Conservation (phyloP, 1,284 basidiomycete species). For the Cystobasidium slooffiae region DNA sequence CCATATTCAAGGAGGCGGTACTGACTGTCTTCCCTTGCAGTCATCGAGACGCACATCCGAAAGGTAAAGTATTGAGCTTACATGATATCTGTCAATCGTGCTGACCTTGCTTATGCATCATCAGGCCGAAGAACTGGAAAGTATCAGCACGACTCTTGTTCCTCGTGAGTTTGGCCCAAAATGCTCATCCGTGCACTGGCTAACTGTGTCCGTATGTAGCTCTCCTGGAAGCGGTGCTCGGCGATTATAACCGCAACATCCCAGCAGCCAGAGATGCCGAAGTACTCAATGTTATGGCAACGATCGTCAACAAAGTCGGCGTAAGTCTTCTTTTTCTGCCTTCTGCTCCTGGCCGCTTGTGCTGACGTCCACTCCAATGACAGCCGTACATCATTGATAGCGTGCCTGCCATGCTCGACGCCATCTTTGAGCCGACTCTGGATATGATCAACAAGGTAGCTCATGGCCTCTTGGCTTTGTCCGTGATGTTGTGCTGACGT, state of each 20-base stretch:
- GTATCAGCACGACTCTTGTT: slow-evolving; percentile 88
- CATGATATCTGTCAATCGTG: not conserved
- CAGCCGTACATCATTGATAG: slow-evolving; percentile 73
- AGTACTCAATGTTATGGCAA: slow-evolving; percentile 96
- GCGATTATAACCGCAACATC: slow-evolving; percentile 94
- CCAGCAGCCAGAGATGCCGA: slow-evolving; percentile 94
- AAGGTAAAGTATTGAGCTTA: slow-evolving; percentile 34
- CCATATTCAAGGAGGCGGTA: slow-evolving; percentile 17
- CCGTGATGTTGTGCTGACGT: not conserved
- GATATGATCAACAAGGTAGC: slow-evolving; percentile 90
- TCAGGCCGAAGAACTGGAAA: slow-evolving; percentile 93
- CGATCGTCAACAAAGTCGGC: slow-evolving; percentile 85
- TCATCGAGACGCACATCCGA: slow-evolving; percentile 86
- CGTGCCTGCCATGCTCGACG: slow-evolving; percentile 94
- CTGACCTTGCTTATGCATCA: slow-evolving; percentile 56
- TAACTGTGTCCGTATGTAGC: slow-evolving; percentile 54
- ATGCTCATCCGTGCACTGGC: not conserved
- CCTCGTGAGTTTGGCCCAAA: slow-evolving; percentile 62
- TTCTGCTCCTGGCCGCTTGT: not conserved
- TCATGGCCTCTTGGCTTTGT: not conserved
- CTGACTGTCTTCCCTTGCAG: slow-evolving; percentile 59
- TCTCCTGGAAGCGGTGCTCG: slow-evolving; percentile 92
- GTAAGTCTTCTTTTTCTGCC: slow-evolving; percentile 62
- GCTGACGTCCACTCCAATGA: not conserved
- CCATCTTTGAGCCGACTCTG: slow-evolving; percentile 95